Evolutionary conservation across 1,284 basidiomycete genomes (phyloP).

Genomic region (Heliocybe sulcata): DNA sequence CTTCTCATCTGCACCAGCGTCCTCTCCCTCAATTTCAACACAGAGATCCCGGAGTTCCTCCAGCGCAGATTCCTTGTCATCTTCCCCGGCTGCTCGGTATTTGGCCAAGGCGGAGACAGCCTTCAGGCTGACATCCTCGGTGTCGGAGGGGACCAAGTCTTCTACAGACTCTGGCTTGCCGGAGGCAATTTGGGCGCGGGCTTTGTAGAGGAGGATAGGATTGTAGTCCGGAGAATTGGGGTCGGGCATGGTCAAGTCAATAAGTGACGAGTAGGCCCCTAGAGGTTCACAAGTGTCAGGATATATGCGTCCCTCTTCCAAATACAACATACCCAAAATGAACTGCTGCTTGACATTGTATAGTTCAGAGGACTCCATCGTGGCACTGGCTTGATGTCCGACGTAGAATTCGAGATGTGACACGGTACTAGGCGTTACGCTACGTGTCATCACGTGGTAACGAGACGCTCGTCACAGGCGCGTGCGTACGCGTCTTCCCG

Average conservation of each 20-base stretch:
- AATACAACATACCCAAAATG: constrained; percentile 53
- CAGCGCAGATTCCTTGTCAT: constrained; percentile 48
- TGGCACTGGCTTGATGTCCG: not conserved
- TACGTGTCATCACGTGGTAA: not conserved
- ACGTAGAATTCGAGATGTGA: not conserved
- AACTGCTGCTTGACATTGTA: constrained; percentile 86
- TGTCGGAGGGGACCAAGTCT: constrained; percentile 46
- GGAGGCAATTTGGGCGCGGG: constrained; percentile 78
- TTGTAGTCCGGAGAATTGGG: constrained; percentile 56
- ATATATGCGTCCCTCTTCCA: not conserved
- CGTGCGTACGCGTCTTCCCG: not conserved
- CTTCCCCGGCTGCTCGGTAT: constrained; percentile 46
- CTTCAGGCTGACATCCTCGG: constrained; percentile 62
- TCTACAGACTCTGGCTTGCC: constrained; percentile 50
- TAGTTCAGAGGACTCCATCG: constrained; percentile 44
- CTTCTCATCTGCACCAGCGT: constrained; percentile 50
- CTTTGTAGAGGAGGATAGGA: constrained; percentile 70
- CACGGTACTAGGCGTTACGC: not conserved
- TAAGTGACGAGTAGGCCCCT: constrained; percentile 65
- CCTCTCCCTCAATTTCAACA: constrained; percentile 80
- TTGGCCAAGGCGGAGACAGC: constrained; percentile 68
- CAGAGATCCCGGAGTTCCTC: constrained; percentile 82
- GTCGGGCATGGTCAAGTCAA: constrained; percentile 48
- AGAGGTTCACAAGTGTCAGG: constrained; percentile 6
- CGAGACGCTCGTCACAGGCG: not conserved